Evolutionary conservation across 345 rosid species (phyloP).

Genomic region (Boechera retrofracta): DNA sequence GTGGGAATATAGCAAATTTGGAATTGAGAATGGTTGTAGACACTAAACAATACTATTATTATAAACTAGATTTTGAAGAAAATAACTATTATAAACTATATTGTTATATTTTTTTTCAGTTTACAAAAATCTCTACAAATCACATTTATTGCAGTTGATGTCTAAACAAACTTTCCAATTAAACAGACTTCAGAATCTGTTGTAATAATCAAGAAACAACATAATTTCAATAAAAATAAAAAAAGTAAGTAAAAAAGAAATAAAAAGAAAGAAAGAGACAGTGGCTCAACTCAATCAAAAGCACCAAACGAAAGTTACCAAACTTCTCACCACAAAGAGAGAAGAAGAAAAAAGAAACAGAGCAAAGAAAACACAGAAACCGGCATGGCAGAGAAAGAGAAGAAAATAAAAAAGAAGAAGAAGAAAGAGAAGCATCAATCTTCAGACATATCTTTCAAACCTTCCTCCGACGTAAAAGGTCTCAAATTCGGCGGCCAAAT

Average conservation of each 20-base stretch:
- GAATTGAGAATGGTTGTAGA: not conserved
- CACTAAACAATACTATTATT: not conserved
- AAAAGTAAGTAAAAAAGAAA: not conserved
- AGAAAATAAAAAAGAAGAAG: slow-evolving; percentile 58
- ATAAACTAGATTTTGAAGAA: not conserved
- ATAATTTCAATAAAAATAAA: not conserved
- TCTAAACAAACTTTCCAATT: slow-evolving; percentile 36
- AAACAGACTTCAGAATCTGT: slow-evolving; percentile 26
- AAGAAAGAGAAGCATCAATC: slow-evolving; percentile 78
- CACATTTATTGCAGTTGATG: slow-evolving; percentile 34
- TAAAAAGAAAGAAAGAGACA: not conserved
- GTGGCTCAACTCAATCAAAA: slow-evolving; percentile 28
- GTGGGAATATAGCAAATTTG: not conserved
- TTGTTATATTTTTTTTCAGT: not conserved
- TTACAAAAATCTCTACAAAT: not conserved
- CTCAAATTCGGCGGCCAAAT: slow-evolving; percentile 89
- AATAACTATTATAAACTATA: not conserved
- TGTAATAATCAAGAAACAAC: slow-evolving; percentile 28
- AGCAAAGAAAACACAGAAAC: not conserved
- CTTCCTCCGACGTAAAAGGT: slow-evolving; percentile 80
- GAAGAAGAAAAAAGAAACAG: slow-evolving; percentile 16
- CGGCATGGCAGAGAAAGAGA: slow-evolving; percentile 67
- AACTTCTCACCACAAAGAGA: slow-evolving; percentile 30
- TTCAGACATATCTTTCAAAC: slow-evolving; percentile 78
- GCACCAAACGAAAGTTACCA: slow-evolving; percentile 36